Evolutionary conservation across 345 rosid species (phyloP), one percentile per base, ranked within the genome.

Genomic region (Eutrema heterophyllum): DNA sequence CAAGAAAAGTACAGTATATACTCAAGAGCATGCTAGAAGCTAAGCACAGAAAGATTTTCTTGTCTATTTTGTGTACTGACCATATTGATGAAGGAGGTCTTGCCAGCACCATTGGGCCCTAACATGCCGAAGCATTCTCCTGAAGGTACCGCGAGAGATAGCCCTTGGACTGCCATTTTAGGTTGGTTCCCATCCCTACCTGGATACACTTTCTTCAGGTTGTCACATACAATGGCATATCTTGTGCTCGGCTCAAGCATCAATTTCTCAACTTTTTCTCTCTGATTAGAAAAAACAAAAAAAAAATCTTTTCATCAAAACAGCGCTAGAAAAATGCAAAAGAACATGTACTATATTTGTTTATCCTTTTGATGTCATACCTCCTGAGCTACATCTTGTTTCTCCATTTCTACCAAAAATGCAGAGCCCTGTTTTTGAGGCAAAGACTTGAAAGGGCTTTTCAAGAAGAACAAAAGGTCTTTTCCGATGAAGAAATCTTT

Each of bases 81-180:
- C 99, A 92, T 95, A 61, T 82, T 90, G 64, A 95, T 95, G 71
- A 95, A 90, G 57, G 97, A 92, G 39, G 99, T 89, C 73, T 95
- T 95, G 40, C 99, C 98, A 30, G 99, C 98, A 56, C 97, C 99
- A 81, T 95, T 95, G 5, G 99, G 99, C 52, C 99, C 98, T 62
- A 95, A 92, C 91, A 95, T 86, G 41, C 99, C 99, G n/a, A 95
- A 92, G 83, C 99, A 95, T 80, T 95, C 97, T 65, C 96, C 98
- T 40, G 83, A 83, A 69, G 97, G 89, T 72, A 95, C 74, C 39
- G 93, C 97, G 48, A 95, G 96, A 81, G 97, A 92, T 75, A 95
- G 73, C 46, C 97, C 99, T 32, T 84, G 83, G 5, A 95, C 99
- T 18, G 98, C 98, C 64, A 86, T 10, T 79, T 95, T 92, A 38